Evolutionary conservation across 2,329 filamentous ascomycete genomes (phyloP).

Genomic region (Mycogone perniciosa): DNA sequence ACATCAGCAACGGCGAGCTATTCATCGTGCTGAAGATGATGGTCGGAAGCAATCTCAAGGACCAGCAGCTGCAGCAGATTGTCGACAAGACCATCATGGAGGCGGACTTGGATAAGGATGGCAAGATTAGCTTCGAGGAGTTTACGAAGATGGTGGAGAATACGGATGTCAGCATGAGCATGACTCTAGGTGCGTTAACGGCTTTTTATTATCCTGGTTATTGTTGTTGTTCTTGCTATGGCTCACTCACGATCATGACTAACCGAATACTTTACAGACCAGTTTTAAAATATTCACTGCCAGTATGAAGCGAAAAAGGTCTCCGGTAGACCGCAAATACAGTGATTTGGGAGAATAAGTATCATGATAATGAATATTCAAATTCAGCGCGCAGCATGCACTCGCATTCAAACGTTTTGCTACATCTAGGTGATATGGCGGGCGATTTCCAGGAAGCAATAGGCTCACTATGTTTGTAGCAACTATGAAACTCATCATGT

Average conservation of each 20-base stretch:
- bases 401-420: too few relatives aligned
- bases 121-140: conserved; percentile 98
- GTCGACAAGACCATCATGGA: conserved; percentile 99
- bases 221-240: not conserved
- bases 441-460: not conserved
- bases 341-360: conserved; percentile 15
- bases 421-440: not conserved
- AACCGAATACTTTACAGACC: conserved; percentile 14
- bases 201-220: not conserved
- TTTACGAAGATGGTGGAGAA: conserved; percentile 99
- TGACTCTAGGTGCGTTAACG: conserved; percentile 58
- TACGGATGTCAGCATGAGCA: conserved; percentile 72
- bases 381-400: conserved; percentile 1
- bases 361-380: conserved; percentile 23
- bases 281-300: conserved; percentile 15
- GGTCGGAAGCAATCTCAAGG: conserved; percentile 98
- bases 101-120: conserved; percentile 89
- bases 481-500: not conserved
- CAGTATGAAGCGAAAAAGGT: conserved; percentile 3
- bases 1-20: conserved; percentile 96
- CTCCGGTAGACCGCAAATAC: conserved; percentile 14
- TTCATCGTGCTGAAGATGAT: conserved; percentile 99
- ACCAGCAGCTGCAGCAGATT: conserved; percentile 97
- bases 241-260: not conserved
- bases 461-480: not conserved